phyloP scores from a whole-genome alignment of 2,329 filamentous ascomycete genomes.

The Cercospora sp. region DNA sequence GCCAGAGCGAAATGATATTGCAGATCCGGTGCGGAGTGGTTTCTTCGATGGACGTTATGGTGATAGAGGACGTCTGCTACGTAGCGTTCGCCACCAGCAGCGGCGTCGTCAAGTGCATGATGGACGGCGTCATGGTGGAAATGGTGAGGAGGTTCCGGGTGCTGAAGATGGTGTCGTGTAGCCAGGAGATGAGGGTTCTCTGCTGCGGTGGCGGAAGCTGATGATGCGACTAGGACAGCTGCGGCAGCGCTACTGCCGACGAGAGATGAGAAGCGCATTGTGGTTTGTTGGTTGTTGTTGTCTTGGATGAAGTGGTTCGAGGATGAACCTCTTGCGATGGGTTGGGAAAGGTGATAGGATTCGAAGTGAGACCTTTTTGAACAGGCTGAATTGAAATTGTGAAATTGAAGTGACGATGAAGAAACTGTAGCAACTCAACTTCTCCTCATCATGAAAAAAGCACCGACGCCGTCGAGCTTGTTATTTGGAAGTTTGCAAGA shows the following conservation, averaged over 20 bases:
- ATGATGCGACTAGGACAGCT: neutral
- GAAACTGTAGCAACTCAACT: neutral
- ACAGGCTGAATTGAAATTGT: too few species aligned
- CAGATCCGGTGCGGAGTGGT: conserved; percentile 47
- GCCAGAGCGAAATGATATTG: conserved; percentile 65
- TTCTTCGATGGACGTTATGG: conserved; percentile 21
- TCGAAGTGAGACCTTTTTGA: neutral
- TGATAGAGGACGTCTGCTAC: conserved; percentile 8
- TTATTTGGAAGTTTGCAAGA: neutral
- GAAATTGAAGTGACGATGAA: neutral
- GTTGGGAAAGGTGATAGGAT: neutral
- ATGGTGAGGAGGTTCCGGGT: neutral
- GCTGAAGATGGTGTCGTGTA: neutral
- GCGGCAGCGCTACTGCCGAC: neutral
- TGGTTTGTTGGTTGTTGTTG: neutral
- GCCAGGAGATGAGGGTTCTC: neutral
- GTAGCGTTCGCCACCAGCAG: neutral
- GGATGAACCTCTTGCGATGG: neutral
- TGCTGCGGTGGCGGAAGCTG: neutral
- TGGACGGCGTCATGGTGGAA: neutral
- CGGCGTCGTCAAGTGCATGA: neutral
- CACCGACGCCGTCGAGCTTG: neutral
- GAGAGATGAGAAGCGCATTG: neutral
- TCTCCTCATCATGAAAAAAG: neutral
- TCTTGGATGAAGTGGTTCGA: neutral